Percentiles rank a stretch among this genome's conserved stretches.
These are phyloP conservation scores for Phytophthora ohioensis DNA, from an alignment of 352 stramenopile genomes.

Conservation along the genomic window DNA sequence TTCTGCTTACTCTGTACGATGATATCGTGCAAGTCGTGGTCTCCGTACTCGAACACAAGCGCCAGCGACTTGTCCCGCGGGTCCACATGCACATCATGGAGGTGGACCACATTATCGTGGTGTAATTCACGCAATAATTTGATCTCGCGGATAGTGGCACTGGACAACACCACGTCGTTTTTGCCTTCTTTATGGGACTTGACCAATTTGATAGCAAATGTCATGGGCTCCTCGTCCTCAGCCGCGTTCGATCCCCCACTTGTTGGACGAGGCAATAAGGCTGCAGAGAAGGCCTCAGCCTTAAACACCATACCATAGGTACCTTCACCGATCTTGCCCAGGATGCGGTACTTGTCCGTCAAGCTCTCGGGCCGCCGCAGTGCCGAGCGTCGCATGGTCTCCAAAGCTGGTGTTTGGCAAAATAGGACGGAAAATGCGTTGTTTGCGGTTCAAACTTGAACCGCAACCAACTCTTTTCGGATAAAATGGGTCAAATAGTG, in stretches of 20 bases:
- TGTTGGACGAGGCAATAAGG: slow-evolving; percentile 48
- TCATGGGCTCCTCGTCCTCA: slow-evolving; percentile 83
- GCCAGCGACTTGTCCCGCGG: slow-evolving; percentile 83
- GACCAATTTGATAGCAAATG: slow-evolving; percentile 91
- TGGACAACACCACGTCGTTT: slow-evolving; percentile 91
- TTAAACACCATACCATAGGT: slow-evolving; percentile 93
- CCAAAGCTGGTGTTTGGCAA: too few species aligned
- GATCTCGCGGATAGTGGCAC: slow-evolving; percentile 90
- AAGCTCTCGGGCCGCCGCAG: slow-evolving; percentile 74
- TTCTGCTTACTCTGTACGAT: slow-evolving; percentile 91
- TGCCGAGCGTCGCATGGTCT: slow-evolving; percentile 63
- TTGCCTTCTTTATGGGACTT: slow-evolving; percentile 92
- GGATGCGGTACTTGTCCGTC: slow-evolving; percentile 86
- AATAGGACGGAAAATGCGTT: too few species aligned
- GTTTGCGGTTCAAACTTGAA: too few species aligned
- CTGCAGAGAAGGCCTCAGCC: slow-evolving; percentile 71
- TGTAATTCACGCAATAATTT: slow-evolving; percentile 90
- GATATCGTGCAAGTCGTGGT: slow-evolving; percentile 92
- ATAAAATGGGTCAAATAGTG: too few species aligned
- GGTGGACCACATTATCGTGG: slow-evolving; percentile 88
- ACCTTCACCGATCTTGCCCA: slow-evolving; percentile 90
- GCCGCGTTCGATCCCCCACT: slow-evolving; percentile 15
- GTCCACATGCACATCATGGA: slow-evolving; percentile 90
- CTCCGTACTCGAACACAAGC: slow-evolving; percentile 91
- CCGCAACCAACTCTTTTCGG: too few species aligned